Evolutionary conservation across 257 asterid genomes (phyloP).

Genomic region (Petrea volubilis): DNA sequence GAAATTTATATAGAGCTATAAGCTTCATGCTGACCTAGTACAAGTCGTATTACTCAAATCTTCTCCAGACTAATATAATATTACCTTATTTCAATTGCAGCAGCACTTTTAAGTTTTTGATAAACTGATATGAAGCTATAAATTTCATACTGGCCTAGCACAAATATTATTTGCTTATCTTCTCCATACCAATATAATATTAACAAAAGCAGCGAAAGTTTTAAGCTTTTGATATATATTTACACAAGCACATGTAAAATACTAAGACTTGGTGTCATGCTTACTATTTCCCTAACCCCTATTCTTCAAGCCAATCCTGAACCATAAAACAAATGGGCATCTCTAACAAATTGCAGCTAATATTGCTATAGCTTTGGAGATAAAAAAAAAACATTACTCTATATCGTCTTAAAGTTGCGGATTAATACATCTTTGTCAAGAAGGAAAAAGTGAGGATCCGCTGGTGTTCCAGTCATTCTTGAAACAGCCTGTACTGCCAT

Average conservation of each 20-base stretch:
- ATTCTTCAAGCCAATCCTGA: conserved; percentile 9
- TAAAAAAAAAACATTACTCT: conserved; percentile 19
- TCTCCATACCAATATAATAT: too few relatives aligned
- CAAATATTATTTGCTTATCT: too few relatives aligned
- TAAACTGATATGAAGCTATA: too few relatives aligned
- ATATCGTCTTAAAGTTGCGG: conserved; percentile 9
- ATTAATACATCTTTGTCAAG: conserved; percentile 88
- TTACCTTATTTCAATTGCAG: too few relatives aligned
- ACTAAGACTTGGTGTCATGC: background rate
- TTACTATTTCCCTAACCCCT: conserved; percentile 8
- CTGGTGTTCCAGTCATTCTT: conserved; percentile 79
- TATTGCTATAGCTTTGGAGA: conserved; percentile 2
- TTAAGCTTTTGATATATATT: background rate
- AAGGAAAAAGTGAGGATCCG: conserved; percentile 90
- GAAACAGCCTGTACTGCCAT: conserved; percentile 95
- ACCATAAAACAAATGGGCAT: background rate
- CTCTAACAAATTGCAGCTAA: conserved; percentile 2
- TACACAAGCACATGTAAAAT: background rate
- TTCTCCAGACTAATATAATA: too few relatives aligned
- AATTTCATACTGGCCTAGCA: too few relatives aligned
- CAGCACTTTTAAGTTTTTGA: too few relatives aligned
- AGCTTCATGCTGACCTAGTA: too few relatives aligned
- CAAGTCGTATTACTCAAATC: too few relatives aligned
- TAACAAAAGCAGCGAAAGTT: background rate
- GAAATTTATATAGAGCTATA: too few relatives aligned